phyloP scores from a whole-genome alignment of 2,329 filamentous ascomycete genomes.

The Raffaelea albimanens region DNA sequence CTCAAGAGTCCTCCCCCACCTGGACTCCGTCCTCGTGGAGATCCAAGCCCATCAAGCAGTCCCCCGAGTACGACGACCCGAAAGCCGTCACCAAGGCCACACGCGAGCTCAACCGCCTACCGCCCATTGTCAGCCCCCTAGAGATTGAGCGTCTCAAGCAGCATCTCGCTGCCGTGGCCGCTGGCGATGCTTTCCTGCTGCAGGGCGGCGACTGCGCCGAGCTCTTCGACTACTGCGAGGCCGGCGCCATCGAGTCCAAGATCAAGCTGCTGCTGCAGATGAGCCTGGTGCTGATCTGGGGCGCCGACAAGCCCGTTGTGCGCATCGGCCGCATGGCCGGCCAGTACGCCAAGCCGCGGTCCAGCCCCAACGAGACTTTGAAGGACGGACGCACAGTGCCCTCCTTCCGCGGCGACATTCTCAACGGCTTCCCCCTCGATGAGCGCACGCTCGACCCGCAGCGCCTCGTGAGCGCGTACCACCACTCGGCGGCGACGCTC shows the following conservation, averaged over 20 bases:
- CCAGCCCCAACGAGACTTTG: conserved; percentile 68
- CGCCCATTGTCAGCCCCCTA: conserved; percentile 68
- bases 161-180: conserved; percentile 73
- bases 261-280: conserved; percentile 95
- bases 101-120: conserved; percentile 56
- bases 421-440: conserved; percentile 77
- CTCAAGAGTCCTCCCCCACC: background rate
- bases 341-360: conserved; percentile 93
- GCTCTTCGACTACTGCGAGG: conserved; percentile 91
- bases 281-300: conserved; percentile 93
- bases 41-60: conserved; percentile 69
- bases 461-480: conserved; percentile 83
- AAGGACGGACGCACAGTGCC: conserved; percentile 69
- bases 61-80: conserved; percentile 58
- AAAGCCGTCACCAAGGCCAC: conserved; percentile 49
- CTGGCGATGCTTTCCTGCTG: conserved; percentile 84
- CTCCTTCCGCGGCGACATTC: conserved; percentile 88
- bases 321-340: conserved; percentile 94
- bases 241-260: conserved; percentile 85
- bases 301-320: conserved; percentile 69
- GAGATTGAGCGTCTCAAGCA: conserved; percentile 75
- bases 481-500: conserved; percentile 86
- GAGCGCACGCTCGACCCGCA: conserved; percentile 73
- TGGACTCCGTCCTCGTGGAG: conserved; percentile 65
- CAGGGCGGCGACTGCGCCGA: conserved; percentile 97